Percentiles rank a stretch among this genome's conserved stretches.
Conservation (phyloP, 2,329 filamentous ascomycete species). For the Microdochium paspali region DNA sequence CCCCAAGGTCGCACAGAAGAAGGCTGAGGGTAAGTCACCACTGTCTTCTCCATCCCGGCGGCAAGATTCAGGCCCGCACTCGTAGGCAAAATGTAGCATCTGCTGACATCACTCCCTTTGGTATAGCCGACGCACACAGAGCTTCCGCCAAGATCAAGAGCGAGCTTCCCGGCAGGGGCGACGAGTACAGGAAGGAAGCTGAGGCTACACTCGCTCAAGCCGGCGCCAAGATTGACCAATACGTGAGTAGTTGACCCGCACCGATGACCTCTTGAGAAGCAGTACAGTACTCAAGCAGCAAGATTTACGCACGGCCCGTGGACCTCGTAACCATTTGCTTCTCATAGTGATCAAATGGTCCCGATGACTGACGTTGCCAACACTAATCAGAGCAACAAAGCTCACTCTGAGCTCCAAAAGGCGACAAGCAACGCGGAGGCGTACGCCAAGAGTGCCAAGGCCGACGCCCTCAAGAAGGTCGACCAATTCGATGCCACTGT, state of each 20-base stretch:
- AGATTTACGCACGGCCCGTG: too few relatives aligned
- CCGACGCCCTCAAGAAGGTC: constrained; percentile 60
- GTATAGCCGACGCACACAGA: constrained; percentile 64
- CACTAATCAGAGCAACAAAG: constrained; percentile 45
- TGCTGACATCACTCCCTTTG: constrained; percentile 5
- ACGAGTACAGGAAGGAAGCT: constrained; percentile 55
- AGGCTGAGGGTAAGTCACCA: constrained; percentile 75
- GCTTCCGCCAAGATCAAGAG: constrained; percentile 57
- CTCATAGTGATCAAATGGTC: neutral
- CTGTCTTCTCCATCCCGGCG: too few relatives aligned
- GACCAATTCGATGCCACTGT: constrained; percentile 79
- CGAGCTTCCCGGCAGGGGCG: constrained; percentile 52
- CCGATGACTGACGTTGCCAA: constrained; percentile 20
- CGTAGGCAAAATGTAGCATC: too few relatives aligned
- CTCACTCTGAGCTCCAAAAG: constrained; percentile 51
- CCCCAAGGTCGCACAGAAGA: constrained; percentile 74
- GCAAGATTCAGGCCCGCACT: too few relatives aligned
- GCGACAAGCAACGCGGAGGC: constrained; percentile 52
- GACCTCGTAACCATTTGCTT: neutral
- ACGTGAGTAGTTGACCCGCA: constrained; percentile 40
- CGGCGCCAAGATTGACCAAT: constrained; percentile 58
- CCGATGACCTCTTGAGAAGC: neutral
- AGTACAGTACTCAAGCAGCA: too few relatives aligned
- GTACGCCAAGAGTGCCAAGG: constrained; percentile 53
- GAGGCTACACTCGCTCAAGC: constrained; percentile 51